Conservation (phyloP, 805 yeast genomes). For the Yamadazyma nakazawae region DNA sequence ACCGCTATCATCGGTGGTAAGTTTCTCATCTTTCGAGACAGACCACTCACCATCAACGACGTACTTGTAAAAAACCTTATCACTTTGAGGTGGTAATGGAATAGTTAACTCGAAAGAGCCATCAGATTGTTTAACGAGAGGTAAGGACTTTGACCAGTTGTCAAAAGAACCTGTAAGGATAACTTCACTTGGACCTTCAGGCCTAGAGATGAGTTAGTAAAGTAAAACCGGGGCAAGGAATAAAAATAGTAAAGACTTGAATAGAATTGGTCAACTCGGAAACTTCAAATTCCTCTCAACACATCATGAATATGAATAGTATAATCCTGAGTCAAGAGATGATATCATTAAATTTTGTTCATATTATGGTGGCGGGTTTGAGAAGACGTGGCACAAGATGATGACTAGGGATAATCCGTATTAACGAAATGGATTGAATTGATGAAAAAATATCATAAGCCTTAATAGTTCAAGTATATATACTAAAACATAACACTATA, state of each 20-base stretch:
- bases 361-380: too few relatives aligned
- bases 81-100: conserved; percentile 47
- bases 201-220: conserved; percentile 36
- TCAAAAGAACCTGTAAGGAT: conserved; percentile 70
- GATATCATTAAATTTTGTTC: too few relatives aligned
- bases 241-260: background rate
- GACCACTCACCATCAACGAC: conserved; percentile 72
- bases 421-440: too few relatives aligned
- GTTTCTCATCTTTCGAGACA: conserved; percentile 35
- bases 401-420: too few relatives aligned
- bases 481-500: too few relatives aligned
- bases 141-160: conserved; percentile 58
- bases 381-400: too few relatives aligned
- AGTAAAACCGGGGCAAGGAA: background rate
- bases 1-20: conserved; percentile 48
- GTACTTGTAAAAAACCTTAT: conserved; percentile 51
- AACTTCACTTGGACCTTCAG: conserved; percentile 48
- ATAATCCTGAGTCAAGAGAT: too few relatives aligned
- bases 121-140: conserved; percentile 55
- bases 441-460: too few relatives aligned
- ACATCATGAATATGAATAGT: too few relatives aligned
- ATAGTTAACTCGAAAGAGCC: conserved; percentile 60
- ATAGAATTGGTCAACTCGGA: background rate
- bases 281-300: too few relatives aligned
- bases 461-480: too few relatives aligned